phyloP scores from a whole-genome alignment of 805 yeast genomes.

The Kodamaea nitidulidarum region DNA sequence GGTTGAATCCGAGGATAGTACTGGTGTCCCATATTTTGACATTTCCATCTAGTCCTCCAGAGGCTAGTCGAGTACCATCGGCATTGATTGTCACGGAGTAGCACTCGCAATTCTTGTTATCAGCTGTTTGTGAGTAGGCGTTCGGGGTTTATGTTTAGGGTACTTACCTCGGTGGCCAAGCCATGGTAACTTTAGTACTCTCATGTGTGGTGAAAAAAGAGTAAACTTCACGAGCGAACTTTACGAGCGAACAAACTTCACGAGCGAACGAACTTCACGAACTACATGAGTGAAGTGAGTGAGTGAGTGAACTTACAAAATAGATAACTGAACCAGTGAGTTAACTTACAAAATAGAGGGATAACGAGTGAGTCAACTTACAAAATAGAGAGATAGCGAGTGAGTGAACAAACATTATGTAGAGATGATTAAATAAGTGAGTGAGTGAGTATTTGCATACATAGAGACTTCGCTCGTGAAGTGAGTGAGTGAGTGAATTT shows the following conservation, averaged over 20 bases:
- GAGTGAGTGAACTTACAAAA: too few relatives aligned
- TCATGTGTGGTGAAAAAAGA: constrained; percentile 3
- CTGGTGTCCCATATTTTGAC: constrained; percentile 82
- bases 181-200: constrained; percentile 43
- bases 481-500: too few relatives aligned
- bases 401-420: too few relatives aligned
- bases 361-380: background rate
- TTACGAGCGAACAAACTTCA: too few relatives aligned
- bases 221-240: too few relatives aligned
- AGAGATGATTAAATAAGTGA: too few relatives aligned
- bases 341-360: background rate
- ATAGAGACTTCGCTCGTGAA: too few relatives aligned
- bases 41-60: constrained; percentile 91
- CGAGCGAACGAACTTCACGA: too few relatives aligned
- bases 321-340: too few relatives aligned
- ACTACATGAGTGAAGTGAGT: too few relatives aligned
- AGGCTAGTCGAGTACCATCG: constrained; percentile 81
- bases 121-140: constrained; percentile 48
- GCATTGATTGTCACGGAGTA: constrained; percentile 78
- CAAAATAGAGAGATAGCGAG: background rate
- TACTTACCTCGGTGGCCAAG: constrained; percentile 40
- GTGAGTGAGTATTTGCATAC: too few relatives aligned
- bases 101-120: constrained; percentile 74
- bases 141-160: background rate
- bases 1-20: constrained; percentile 44